phyloP scores from a whole-genome alignment of 1,284 basidiomycete species.

The Erythrobasidium hasegawianum region DNA sequence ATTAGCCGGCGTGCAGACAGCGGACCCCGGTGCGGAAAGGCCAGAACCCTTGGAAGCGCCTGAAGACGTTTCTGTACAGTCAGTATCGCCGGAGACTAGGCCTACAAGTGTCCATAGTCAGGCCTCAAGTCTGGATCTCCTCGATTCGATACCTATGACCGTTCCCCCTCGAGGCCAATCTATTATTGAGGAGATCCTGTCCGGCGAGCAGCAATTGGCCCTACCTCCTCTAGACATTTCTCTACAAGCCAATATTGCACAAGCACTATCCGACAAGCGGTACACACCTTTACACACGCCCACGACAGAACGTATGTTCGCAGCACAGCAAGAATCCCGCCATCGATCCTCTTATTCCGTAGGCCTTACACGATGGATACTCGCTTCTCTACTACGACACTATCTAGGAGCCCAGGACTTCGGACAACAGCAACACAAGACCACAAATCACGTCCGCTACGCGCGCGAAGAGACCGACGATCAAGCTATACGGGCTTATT shows the following conservation, averaged over 20 bases:
- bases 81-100: not conserved
- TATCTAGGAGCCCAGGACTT: constrained; percentile 10
- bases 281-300: not conserved
- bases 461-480: constrained; percentile 8
- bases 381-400: constrained; percentile 20
- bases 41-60: not conserved
- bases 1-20: not conserved
- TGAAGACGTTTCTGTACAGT: not conserved
- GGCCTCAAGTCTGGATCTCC: not conserved
- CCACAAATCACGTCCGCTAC: constrained; percentile 1
- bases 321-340: not conserved
- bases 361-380: constrained; percentile 12
- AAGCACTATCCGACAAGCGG: constrained; percentile 9
- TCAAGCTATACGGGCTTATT: constrained; percentile 10
- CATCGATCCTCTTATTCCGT: constrained; percentile 1
- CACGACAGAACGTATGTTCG: not conserved
- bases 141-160: constrained; percentile 5
- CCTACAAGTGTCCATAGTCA: not conserved
- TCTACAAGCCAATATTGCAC: not conserved
- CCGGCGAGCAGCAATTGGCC: not conserved
- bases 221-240: constrained; percentile 8
- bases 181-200: not conserved
- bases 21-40: not conserved
- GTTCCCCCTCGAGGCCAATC: not conserved
- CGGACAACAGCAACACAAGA: constrained; percentile 14